phyloP scores from a whole-genome alignment of 192 early-diverging fungal genomes.

The Coemansia biformis region DNA sequence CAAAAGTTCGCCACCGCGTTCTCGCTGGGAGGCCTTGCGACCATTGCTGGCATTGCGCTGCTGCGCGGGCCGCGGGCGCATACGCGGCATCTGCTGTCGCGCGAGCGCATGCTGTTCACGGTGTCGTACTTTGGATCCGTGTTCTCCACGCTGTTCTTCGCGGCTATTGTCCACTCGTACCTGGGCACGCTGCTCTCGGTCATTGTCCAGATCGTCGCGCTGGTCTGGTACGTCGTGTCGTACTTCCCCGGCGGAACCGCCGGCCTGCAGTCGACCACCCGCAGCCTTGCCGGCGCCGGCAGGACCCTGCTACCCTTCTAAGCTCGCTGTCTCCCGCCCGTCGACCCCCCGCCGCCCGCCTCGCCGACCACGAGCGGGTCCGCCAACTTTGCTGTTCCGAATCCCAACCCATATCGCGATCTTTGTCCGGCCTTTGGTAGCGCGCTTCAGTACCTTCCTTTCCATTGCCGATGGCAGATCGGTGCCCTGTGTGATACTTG shows the following conservation, averaged over 20 bases:
- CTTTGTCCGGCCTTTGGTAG: too few relatives aligned
- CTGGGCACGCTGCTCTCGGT: constrained; percentile 73
- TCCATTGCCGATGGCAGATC: too few relatives aligned
- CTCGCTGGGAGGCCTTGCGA: constrained; percentile 59
- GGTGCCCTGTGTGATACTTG: too few relatives aligned
- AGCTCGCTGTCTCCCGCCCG: not conserved
- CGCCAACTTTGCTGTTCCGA: too few relatives aligned
- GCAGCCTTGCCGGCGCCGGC: constrained; percentile 35
- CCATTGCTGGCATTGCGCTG: constrained; percentile 58
- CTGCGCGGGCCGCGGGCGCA: constrained; percentile 78
- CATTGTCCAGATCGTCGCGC: constrained; percentile 70
- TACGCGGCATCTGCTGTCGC: constrained; percentile 70
- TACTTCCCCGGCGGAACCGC: constrained; percentile 74
- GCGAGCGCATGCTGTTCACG: constrained; percentile 77
- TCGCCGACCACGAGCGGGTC: too few relatives aligned
- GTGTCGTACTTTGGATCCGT: constrained; percentile 75
- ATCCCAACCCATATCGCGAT: too few relatives aligned
- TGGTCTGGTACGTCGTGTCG: constrained; percentile 78
- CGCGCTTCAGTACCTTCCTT: too few relatives aligned
- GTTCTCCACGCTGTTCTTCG: constrained; percentile 78
- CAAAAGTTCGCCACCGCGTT: constrained; percentile 77
- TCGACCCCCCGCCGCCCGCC: too few relatives aligned
- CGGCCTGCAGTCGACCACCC: constrained; percentile 55
- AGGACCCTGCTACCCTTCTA: constrained; percentile 45
- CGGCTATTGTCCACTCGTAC: constrained; percentile 64